phyloP scores from a whole-genome alignment of 208 protist genomes.

The Acanthamoeba sp. region DNA sequence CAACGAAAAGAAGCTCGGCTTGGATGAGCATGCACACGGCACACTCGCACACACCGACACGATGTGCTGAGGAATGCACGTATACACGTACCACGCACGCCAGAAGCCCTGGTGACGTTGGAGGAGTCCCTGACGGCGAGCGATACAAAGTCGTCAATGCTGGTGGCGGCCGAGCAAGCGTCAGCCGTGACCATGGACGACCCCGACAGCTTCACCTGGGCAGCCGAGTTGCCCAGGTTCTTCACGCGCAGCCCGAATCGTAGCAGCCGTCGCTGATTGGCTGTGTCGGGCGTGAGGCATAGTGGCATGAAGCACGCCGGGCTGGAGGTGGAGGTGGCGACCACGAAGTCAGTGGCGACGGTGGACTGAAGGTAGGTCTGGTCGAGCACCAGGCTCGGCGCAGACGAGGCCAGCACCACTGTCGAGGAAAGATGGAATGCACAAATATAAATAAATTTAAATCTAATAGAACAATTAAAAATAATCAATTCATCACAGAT shows the following conservation, averaged over 20 bases:
- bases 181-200: background rate
- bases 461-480: background rate
- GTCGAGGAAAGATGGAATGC: too few relatives aligned
- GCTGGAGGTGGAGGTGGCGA: background rate
- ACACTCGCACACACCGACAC: background rate
- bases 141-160: background rate
- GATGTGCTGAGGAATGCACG: background rate
- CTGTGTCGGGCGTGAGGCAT: background rate
- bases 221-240: background rate
- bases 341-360: background rate
- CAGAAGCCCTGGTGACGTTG: background rate
- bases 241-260: constrained; percentile 59
- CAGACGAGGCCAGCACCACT: background rate
- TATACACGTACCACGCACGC: background rate
- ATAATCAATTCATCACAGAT: too few relatives aligned
- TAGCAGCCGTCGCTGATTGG: constrained; percentile 9
- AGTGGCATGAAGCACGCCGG: constrained; percentile 20
- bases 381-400: background rate
- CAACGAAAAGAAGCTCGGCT: background rate
- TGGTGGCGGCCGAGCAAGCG: background rate
- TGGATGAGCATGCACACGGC: too few relatives aligned
- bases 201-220: background rate
- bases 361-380: constrained; percentile 27
- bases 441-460: background rate
- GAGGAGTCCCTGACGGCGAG: background rate